Conservation (phyloP, 176 grass and related monocot genomes). For the Musa acuminata region DNA sequence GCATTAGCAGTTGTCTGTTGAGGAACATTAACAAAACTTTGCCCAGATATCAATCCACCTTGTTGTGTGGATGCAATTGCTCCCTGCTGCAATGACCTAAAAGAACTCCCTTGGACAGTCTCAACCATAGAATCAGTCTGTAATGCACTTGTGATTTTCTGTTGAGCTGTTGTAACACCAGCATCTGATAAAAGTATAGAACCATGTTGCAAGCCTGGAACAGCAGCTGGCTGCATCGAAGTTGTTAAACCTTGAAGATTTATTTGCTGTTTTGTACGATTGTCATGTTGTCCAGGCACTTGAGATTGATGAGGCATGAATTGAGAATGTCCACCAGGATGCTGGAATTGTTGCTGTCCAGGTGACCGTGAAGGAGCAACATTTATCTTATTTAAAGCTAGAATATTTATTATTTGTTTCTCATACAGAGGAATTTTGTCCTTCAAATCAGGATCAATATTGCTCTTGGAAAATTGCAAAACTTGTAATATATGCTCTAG, state of each 20-base stretch:
- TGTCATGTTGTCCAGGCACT: slow-evolving; percentile 43
- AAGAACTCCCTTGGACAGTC: slow-evolving; percentile 37
- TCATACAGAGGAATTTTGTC: slow-evolving; percentile 49
- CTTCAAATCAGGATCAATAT: slow-evolving; percentile 35
- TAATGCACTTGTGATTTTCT: slow-evolving; percentile 50
- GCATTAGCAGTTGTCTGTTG: slow-evolving; percentile 49
- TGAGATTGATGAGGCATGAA: slow-evolving; percentile 42
- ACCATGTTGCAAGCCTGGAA: slow-evolving; percentile 44
- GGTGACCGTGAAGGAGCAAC: slow-evolving; percentile 24
- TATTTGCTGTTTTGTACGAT: slow-evolving; percentile 50
- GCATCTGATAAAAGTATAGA: slow-evolving; percentile 43
- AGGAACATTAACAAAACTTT: slow-evolving; percentile 25
- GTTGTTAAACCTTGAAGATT: slow-evolving; percentile 34
- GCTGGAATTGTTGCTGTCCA: slow-evolving; percentile 41
- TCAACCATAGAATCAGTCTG: slow-evolving; percentile 48
- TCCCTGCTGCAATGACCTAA: slow-evolving; percentile 66
- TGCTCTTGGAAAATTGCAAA: slow-evolving; percentile 42
- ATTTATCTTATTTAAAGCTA: slow-evolving; percentile 51
- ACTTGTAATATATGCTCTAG: slow-evolving; percentile 43
- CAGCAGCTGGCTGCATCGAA: slow-evolving; percentile 38
- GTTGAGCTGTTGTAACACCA: slow-evolving; percentile 48
- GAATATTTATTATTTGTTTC: slow-evolving; percentile 49
- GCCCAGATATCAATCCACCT: slow-evolving; percentile 3
- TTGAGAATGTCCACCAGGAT: slow-evolving; percentile 44
- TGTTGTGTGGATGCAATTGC: slow-evolving; percentile 30